Percentiles rank a stretch among this genome's conserved stretches.
Conservation (phyloP, 768 basidiomycete genomes). For the Pulveroboletus sp. region DNA sequence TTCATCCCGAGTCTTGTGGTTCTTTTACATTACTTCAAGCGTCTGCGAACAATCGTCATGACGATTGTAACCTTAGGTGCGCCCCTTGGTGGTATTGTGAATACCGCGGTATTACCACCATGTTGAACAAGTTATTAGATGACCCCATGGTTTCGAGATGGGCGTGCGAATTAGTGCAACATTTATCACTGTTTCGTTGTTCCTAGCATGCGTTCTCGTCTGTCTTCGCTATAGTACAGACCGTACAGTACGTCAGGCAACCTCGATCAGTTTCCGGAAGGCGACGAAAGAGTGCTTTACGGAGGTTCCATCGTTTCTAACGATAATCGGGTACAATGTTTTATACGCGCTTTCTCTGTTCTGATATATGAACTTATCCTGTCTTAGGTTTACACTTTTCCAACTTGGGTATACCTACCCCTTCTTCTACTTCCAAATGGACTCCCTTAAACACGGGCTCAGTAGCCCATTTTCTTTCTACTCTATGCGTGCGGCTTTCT, state of each 20-base stretch:
- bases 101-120: conserved; percentile 61
- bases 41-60: conserved; percentile 40
- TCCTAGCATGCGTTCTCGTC: conserved; percentile 39
- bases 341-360: not conserved
- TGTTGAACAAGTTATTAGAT: conserved; percentile 49
- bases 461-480: conserved; percentile 50
- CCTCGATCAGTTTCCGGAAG: conserved; percentile 14
- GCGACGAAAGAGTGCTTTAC: conserved; percentile 20
- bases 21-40: conserved; percentile 44
- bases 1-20: conserved; percentile 44
- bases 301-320: conserved; percentile 24
- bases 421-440: conserved; percentile 57
- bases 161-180: conserved; percentile 40
- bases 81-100: conserved; percentile 52
- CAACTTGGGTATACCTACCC: conserved; percentile 47
- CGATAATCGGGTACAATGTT: conserved; percentile 19
- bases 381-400: conserved; percentile 24
- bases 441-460: conserved; percentile 49
- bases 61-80: conserved; percentile 46
- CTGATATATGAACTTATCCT: not conserved
- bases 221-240: conserved; percentile 29
- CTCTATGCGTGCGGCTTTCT: conserved; percentile 33
- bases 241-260: not conserved
- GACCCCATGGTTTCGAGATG: conserved; percentile 43
- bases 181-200: conserved; percentile 36